Percentiles rank a stretch among this genome's conserved stretches.
Conservation (phyloP, 2,329 filamentous ascomycete genomes). For the Colletotrichum salicis region DNA sequence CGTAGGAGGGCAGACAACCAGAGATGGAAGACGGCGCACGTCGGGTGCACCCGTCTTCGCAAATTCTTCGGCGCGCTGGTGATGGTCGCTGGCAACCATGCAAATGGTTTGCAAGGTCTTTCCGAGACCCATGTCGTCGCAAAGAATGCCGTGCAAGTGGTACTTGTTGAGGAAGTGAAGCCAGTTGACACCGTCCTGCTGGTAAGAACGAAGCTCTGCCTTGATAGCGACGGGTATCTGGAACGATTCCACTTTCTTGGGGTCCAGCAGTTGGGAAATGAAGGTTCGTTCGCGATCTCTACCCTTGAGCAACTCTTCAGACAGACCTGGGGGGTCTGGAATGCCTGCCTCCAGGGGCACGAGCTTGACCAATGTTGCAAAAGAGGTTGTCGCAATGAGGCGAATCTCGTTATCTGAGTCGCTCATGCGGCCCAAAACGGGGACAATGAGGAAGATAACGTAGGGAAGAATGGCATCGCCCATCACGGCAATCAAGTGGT, state of each 20-base stretch:
- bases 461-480: constrained; percentile 95
- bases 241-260: constrained; percentile 96
- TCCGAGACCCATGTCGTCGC: constrained; percentile 98
- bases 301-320: constrained; percentile 86
- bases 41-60: constrained; percentile 83
- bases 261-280: constrained; percentile 94
- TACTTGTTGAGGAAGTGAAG: constrained; percentile 98
- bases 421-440: constrained; percentile 96
- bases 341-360: constrained; percentile 97
- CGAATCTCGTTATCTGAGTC: constrained; percentile 97
- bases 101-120: constrained; percentile 98
- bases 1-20: constrained; percentile 96
- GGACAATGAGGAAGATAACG: constrained; percentile 98
- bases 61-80: constrained; percentile 90
- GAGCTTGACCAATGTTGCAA: constrained; percentile 95
- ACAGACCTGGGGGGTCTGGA: constrained; percentile 92
- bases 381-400: constrained; percentile 93
- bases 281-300: constrained; percentile 96
- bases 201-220: constrained; percentile 93
- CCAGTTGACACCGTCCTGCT: constrained; percentile 99
- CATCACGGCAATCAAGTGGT: constrained; percentile 98
- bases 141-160: constrained; percentile 96
- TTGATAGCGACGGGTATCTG: constrained; percentile 96
- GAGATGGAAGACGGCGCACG: constrained; percentile 81
- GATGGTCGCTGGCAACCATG: constrained; percentile 97